These are phyloP conservation scores for Hypsizygus ulmarius DNA, from an alignment of 1,284 basidiomycete species.

Conservation along the genomic window DNA sequence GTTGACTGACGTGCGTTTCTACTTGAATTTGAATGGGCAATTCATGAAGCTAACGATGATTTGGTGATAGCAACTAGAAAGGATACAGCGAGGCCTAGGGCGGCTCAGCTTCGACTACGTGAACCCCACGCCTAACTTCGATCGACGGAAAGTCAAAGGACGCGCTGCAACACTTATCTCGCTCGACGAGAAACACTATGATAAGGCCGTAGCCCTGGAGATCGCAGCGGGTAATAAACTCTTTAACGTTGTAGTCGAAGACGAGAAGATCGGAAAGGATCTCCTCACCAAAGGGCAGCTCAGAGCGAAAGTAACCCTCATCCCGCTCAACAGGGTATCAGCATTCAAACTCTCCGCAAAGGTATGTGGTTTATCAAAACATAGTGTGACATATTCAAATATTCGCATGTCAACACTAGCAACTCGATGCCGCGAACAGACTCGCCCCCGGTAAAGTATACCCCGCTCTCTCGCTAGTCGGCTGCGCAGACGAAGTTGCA, in stretches of 20 bases:
- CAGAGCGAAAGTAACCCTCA: conserved; percentile 89
- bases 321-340: conserved; percentile 92
- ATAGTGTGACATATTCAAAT: neutral
- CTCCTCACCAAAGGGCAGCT: conserved; percentile 83
- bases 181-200: conserved; percentile 68
- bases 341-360: conserved; percentile 62
- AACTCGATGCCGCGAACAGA: conserved; percentile 72
- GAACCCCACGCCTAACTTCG: conserved; percentile 79
- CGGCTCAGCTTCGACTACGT: conserved; percentile 85
- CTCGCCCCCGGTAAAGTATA: conserved; percentile 85
- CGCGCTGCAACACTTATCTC: conserved; percentile 86
- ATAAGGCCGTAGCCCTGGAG: conserved; percentile 89
- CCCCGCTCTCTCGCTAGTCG: conserved; percentile 85
- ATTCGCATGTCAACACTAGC: conserved; percentile 40
- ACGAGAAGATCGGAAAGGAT: conserved; percentile 86
- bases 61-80: conserved; percentile 62
- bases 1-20: conserved; percentile 60
- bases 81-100: conserved; percentile 66
- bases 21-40: conserved; percentile 3
- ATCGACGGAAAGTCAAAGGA: conserved; percentile 87
- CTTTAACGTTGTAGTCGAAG: conserved; percentile 94
- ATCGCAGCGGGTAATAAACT: conserved; percentile 89
- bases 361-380: conserved; percentile 37
- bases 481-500: conserved; percentile 82
- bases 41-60: conserved; percentile 4